Base-by-base conservation (phyloP, 1,139 yeast species). In the Lizanozyma gosingica region DNA sequence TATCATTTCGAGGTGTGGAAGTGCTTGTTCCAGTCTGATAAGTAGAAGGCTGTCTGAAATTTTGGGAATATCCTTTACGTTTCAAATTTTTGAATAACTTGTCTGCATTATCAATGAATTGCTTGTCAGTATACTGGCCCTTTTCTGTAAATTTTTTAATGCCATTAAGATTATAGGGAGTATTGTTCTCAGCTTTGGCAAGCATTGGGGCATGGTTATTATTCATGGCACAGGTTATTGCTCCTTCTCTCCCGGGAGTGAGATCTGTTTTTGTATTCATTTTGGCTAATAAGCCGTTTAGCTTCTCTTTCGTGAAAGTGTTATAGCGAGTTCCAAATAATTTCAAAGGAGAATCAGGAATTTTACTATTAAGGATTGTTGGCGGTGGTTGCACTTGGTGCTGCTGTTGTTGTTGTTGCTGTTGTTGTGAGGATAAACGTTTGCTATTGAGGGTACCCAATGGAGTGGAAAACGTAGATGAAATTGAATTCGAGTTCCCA, bases 221-320 rank as follows among this genome's bases (percentile, higher is more conserved):
- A 22, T 22, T 22, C 11, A 11, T 6, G 11, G 29, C 29, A 27
- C 14, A 40, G 38, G 17, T 22, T 32, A 16, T 35, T 18, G 16
- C 33, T 17, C 16, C 32, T 17, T 32, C 29, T 16, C 15, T 27
- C 37, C 35, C 35, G 40, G 29, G 29, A 22, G 29, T 22, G 29
- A 22, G 29, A 22, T 22, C 29, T 22, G 29, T 22, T 11, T 22
- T 22, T 11, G 37, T 53, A 36, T 60, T 56, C 37, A 63, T 50
- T 33, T 59, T 59, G 32, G 56, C 54, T 35, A 65, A 43, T 4
- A 67, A 47, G 15, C 62, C 68, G 40, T 52, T 60, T 35, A 70
- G 55, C 41, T 59, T 58, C 3, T 62, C 65, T 41, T 64, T 66
- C 1, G 75, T 70, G 42, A 56, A 70, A 0, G 76, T 70, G 46